phyloP scores from a whole-genome alignment of 1,284 basidiomycete species.

The Albatrellus sp. region DNA sequence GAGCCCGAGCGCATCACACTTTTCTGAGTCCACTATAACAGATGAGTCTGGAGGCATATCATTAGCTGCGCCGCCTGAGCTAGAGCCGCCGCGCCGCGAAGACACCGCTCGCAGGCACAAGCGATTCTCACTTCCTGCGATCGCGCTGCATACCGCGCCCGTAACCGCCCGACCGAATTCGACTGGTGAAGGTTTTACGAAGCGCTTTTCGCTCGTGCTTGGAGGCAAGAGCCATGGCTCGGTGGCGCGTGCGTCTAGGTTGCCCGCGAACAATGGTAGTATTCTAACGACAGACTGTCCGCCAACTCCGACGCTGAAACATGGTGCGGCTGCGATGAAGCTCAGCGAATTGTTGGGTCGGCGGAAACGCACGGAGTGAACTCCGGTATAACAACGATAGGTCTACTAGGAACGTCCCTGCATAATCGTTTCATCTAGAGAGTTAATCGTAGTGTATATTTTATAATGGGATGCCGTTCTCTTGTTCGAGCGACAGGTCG shows the following conservation, averaged over 20 bases:
- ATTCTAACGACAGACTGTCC: slow-evolving; percentile 2
- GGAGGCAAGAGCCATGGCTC: slow-evolving; percentile 15
- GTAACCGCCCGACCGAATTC: slow-evolving; percentile 45
- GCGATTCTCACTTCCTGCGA: slow-evolving; percentile 60
- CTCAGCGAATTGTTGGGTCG: slow-evolving; percentile 25
- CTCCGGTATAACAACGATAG: not conserved
- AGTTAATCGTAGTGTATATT: no score
- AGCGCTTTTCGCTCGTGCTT: slow-evolving; percentile 47
- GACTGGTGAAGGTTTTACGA: slow-evolving; percentile 25
- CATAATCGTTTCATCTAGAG: no score
- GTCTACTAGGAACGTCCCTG: no score
- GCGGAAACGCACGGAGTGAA: slow-evolving; percentile 2
- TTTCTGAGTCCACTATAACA: slow-evolving; percentile 11
- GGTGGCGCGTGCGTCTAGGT: slow-evolving; percentile 4
- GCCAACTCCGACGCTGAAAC: slow-evolving; percentile 11
- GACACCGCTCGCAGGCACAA: slow-evolving; percentile 51
- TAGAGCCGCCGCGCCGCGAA: slow-evolving; percentile 23
- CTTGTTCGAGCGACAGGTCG: no score
- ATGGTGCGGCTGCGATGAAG: slow-evolving; percentile 23
- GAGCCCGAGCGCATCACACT: slow-evolving; percentile 17
- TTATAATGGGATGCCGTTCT: no score
- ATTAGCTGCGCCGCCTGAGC: not conserved
- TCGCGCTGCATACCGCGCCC: slow-evolving; percentile 59
- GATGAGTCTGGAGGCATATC: slow-evolving; percentile 12
- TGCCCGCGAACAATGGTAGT: slow-evolving; percentile 8